Evolutionary conservation across 148 eudicot genomes (phyloP), one percentile per base, ranked within the genome.

Genomic region (Fallopia convolvulus): DNA sequence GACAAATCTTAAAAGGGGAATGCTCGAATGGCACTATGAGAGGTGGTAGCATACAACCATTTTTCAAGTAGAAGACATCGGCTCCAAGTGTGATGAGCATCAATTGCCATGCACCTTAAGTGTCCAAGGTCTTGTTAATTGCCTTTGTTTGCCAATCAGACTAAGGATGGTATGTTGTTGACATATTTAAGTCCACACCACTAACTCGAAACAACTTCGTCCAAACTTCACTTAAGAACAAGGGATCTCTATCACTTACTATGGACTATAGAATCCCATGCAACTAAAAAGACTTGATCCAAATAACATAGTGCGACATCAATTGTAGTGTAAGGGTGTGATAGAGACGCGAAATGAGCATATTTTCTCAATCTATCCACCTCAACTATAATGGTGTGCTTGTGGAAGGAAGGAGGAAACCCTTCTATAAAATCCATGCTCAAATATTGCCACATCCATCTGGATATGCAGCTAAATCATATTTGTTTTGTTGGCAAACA

Each of bases 391-490:
- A 71, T 71, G 17, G 6, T 1, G 5, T 26, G 36, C 39, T 55
- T 0, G 41, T 65, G 7, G 18, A 6, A 11, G 68, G 72, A 44
- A 0, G 6, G 17, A 10, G 76, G 76, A 0, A 71, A 6, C 0
- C 53, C 44, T 5, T 73, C 68, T 0, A 78, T 72, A 11, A 78
- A 78, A 18, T 78, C 71, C 80, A 78, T 18, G 6, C 23, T 17
- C 8, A 17, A 0, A 14, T 60, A 1, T 14, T 60, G 20, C 66
- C 66, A 60, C 36, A 33, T 33, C 36, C 36, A 33, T 33, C 36
- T 33, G 36, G 36, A 2, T 33, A 2, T 33, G 36, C 36, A 33
- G 36, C 36, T 33, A 33, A 33, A 2, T 33, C 36, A 33, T 33
- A 33, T 33, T 33, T 33, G 36, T 33, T 33, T 33, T 33, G 36